phyloP scores from a whole-genome alignment of 192 early-diverging fungal genomes.

The Backusella mclennaniae region DNA sequence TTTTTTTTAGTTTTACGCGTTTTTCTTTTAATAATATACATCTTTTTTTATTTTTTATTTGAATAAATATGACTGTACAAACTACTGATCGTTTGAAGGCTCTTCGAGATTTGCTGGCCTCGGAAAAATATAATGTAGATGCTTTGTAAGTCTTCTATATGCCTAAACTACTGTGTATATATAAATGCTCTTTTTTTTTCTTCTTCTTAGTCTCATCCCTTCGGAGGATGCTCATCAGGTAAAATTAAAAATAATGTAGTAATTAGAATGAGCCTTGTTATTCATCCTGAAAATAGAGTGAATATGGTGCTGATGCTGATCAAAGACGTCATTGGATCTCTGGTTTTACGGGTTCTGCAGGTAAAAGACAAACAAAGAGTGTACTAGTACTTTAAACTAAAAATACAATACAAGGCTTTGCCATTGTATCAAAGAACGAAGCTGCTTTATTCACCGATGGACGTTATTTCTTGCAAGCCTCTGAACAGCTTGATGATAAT shows the following conservation, averaged over 20 bases:
- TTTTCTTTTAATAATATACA: background rate
- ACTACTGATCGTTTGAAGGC: slow-evolving; percentile 11
- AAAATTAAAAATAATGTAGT: background rate
- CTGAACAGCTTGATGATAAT: slow-evolving; percentile 85
- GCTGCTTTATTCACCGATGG: slow-evolving; percentile 96
- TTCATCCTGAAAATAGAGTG: slow-evolving; percentile 57
- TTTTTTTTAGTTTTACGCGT: background rate
- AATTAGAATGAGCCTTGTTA: background rate
- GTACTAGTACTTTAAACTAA: background rate
- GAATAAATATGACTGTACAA: slow-evolving; percentile 2
- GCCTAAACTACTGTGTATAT: too few species aligned
- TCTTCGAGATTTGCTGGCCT: background rate
- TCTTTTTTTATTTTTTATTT: too few species aligned
- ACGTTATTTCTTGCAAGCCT: slow-evolving; percentile 93
- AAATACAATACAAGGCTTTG: slow-evolving; percentile 55
- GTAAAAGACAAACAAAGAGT: slow-evolving; percentile 24
- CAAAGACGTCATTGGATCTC: slow-evolving; percentile 87
- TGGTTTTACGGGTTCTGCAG: slow-evolving; percentile 95
- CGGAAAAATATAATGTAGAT: slow-evolving; percentile 24
- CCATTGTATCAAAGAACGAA: slow-evolving; percentile 75
- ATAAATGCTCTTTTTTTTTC: background rate
- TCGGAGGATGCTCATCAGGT: slow-evolving; percentile 97
- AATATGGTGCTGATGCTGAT: slow-evolving; percentile 90
- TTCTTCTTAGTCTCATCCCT: slow-evolving; percentile 75
- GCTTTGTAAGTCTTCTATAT: slow-evolving; percentile 27